phyloP scores from a whole-genome alignment of 129 eudicot genomes.

The Tagetes patula region DNA sequence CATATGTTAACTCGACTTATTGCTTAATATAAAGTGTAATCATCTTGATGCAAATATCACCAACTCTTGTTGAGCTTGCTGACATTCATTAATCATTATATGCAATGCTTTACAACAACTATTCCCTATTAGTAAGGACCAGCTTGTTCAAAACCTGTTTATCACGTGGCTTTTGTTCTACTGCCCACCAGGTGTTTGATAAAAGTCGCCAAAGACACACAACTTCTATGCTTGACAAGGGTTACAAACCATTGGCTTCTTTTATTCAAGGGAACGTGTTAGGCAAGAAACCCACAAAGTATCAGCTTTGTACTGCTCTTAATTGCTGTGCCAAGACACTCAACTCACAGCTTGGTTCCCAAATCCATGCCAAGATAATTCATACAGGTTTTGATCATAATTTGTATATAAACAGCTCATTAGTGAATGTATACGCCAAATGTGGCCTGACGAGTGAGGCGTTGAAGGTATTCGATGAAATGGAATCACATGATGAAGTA shows the following conservation, averaged over 20 bases:
- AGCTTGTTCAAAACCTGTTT: background rate
- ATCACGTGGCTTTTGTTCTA: background rate
- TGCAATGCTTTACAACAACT: slow-evolving; percentile 14
- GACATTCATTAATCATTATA: background rate
- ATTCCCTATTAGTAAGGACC: background rate
- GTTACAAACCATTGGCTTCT: background rate
- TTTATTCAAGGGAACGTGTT: slow-evolving; percentile 5
- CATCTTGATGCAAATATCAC: too few species aligned
- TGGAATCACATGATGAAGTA: slow-evolving; percentile 42
- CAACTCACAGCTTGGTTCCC: slow-evolving; percentile 36
- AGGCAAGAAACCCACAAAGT: slow-evolving; percentile 37
- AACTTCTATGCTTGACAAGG: background rate
- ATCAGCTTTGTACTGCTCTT: slow-evolving; percentile 35
- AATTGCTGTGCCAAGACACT: slow-evolving; percentile 38
- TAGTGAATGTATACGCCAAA: slow-evolving; percentile 48
- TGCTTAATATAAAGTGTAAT: background rate
- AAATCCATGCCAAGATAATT: slow-evolving; percentile 38
- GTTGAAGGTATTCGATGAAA: slow-evolving; percentile 36
- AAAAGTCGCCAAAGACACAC: slow-evolving; percentile 18
- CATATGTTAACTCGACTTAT: too few species aligned
- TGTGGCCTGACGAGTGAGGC: slow-evolving; percentile 39
- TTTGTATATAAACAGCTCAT: slow-evolving; percentile 40
- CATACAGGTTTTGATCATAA: slow-evolving; percentile 30
- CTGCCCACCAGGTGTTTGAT: slow-evolving; percentile 29
- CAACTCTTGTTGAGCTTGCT: too few species aligned